These are phyloP conservation scores for Lactifluus hygrophoroides DNA, from an alignment of 768 basidiomycete genomes.

Conservation along the genomic window DNA sequence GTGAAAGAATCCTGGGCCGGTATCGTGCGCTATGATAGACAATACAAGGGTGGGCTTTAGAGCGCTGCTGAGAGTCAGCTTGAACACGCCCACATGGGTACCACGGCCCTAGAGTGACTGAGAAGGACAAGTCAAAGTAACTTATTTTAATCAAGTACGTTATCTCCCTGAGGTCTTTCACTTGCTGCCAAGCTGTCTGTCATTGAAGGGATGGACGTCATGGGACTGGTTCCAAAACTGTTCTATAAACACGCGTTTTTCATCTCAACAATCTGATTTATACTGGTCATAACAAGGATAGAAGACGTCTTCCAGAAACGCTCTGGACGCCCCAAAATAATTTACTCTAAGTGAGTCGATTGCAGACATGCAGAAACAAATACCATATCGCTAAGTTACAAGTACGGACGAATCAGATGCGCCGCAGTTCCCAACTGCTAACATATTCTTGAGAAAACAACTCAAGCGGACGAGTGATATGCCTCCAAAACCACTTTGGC, in stretches of 20 bases:
- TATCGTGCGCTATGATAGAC: too few species aligned
- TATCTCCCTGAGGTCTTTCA: not conserved
- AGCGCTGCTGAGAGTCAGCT: too few species aligned
- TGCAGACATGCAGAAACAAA: too few species aligned
- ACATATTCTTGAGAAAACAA: not conserved
- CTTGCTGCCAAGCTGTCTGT: not conserved
- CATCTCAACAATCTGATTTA: not conserved
- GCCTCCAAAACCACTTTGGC: slow-evolving; percentile 40
- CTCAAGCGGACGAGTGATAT: slow-evolving; percentile 27
- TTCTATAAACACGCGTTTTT: not conserved
- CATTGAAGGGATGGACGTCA: not conserved
- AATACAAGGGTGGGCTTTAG: too few species aligned
- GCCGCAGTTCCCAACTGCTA: too few species aligned
- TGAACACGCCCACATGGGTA: too few species aligned
- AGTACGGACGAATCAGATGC: too few species aligned
- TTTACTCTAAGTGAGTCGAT: not conserved
- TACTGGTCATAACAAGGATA: too few species aligned
- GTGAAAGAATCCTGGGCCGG: too few species aligned
- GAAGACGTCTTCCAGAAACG: too few species aligned
- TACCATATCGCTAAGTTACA: too few species aligned
- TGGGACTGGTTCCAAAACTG: not conserved
- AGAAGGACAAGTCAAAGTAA: too few species aligned
- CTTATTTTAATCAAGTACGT: not conserved
- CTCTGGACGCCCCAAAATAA: not conserved
- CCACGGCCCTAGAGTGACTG: not conserved